A percentile compares a stretch with the other conserved stretches of the same genome.
Conservation (phyloP, 2,329 filamentous ascomycete genomes). For the Aspergillus sp. region DNA sequence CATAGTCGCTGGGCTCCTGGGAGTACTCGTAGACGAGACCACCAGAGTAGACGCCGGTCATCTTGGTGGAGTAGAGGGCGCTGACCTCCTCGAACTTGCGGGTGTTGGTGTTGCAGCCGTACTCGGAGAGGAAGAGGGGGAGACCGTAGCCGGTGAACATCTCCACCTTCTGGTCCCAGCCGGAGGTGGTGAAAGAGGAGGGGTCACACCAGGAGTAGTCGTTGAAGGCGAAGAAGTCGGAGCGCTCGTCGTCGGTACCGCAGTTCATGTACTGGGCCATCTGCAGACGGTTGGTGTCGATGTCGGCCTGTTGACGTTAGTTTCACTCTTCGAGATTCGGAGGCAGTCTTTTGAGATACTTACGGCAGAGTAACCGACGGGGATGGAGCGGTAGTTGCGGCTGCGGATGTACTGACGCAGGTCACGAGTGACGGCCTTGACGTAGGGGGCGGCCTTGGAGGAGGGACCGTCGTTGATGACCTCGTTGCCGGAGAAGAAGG, state of each 20-base stretch:
- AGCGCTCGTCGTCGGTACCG: slow-evolving; percentile 76
- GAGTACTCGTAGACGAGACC: slow-evolving; percentile 96
- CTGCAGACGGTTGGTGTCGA: slow-evolving; percentile 79
- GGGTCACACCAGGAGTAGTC: slow-evolving; percentile 75
- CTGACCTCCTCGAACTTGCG: slow-evolving; percentile 78
- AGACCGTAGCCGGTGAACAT: slow-evolving; percentile 84
- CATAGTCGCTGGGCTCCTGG: slow-evolving; percentile 77
- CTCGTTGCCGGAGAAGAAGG: slow-evolving; percentile 82
- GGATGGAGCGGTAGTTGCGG: slow-evolving; percentile 63
- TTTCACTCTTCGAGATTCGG: too few relatives aligned
- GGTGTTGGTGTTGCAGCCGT: slow-evolving; percentile 79
- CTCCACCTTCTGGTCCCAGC: slow-evolving; percentile 86
- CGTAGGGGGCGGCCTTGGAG: slow-evolving; percentile 66
- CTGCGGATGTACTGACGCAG: slow-evolving; percentile 68
- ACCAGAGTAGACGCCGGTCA: slow-evolving; percentile 90
- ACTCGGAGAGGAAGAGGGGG: slow-evolving; percentile 93
- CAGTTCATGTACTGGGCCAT: slow-evolving; percentile 94
- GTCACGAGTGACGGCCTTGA: slow-evolving; percentile 77
- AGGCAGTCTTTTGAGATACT: slow-evolving; percentile 5
- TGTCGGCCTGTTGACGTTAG: slow-evolving; percentile 62
- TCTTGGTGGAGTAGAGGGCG: slow-evolving; percentile 76
- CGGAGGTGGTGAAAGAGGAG: slow-evolving; percentile 72
- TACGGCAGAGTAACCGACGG: slow-evolving; percentile 68
- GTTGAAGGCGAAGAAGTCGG: slow-evolving; percentile 89
- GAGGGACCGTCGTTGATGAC: slow-evolving; percentile 70